Evolutionary conservation across 768 basidiomycete genomes (phyloP).

Genomic region (Obba rivulosa): DNA sequence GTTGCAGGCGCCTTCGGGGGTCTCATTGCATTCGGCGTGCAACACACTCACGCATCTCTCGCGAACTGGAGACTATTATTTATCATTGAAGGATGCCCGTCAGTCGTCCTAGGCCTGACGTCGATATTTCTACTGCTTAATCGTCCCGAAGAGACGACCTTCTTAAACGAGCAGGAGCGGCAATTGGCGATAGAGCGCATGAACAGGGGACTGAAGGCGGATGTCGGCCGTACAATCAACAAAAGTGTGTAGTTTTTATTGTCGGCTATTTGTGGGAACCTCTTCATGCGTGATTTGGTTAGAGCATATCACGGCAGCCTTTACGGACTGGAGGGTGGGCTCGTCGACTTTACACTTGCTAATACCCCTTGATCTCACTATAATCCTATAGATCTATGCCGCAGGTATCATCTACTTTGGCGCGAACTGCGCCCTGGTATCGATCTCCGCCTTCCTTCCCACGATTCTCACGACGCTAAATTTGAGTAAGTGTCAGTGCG

Average conservation of each 20-base stretch:
- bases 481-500: constrained; percentile 37
- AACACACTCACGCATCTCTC: constrained; percentile 46
- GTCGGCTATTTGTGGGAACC: constrained; percentile 67
- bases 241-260: constrained; percentile 57
- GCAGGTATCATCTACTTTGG: constrained; percentile 77
- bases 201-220: constrained; percentile 60
- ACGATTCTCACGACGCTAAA: constrained; percentile 65
- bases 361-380: constrained; percentile 11
- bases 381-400: constrained; percentile 44
- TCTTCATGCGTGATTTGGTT: constrained; percentile 4
- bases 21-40: constrained; percentile 73
- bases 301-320: constrained; percentile 60
- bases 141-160: constrained; percentile 63
- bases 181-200: constrained; percentile 61
- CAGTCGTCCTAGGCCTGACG: constrained; percentile 55
- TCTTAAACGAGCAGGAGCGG: constrained; percentile 46
- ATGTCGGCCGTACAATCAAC: constrained; percentile 58
- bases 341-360: background rate
- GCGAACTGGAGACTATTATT: constrained; percentile 61
- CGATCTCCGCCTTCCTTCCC: constrained; percentile 73
- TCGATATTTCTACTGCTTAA: constrained; percentile 56
- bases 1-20: constrained; percentile 83
- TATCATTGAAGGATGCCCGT: constrained; percentile 70
- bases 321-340: constrained; percentile 56
- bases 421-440: constrained; percentile 64